Percentiles rank a stretch among this genome's conserved stretches.
These are phyloP conservation scores for Macrolepiota albuminosa DNA, from an alignment of 768 basidiomycete species.

Conservation along the genomic window DNA sequence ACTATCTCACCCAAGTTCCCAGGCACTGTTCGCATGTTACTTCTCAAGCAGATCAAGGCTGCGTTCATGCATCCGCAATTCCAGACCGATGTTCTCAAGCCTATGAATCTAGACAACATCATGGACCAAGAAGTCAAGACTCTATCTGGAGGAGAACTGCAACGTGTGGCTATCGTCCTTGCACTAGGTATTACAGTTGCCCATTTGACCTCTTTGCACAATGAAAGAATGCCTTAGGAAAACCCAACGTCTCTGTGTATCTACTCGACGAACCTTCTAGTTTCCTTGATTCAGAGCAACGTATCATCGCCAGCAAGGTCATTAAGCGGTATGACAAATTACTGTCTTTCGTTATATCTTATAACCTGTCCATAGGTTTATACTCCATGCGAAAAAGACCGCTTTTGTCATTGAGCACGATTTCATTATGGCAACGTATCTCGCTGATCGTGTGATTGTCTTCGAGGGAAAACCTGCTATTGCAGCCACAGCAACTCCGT, in stretches of 20 bases:
- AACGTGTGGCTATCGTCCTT: constrained; percentile 94
- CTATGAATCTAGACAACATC: constrained; percentile 91
- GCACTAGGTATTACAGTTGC: constrained; percentile 59
- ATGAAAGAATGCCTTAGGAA: constrained; percentile 34
- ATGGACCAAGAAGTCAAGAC: constrained; percentile 99
- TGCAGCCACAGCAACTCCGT: constrained; percentile 88
- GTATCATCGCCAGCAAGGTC: constrained; percentile 96
- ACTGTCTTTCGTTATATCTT: background rate
- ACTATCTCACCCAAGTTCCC: constrained; percentile 98
- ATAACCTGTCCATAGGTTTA: constrained; percentile 50
- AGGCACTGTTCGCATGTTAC: constrained; percentile 91
- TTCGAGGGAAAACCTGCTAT: constrained; percentile 87
- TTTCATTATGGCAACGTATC: constrained; percentile 99
- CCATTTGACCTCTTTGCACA: background rate
- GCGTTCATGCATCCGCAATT: constrained; percentile 99
- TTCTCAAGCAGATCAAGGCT: constrained; percentile 90
- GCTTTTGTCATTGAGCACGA: constrained; percentile 99
- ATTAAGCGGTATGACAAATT: constrained; percentile 74
- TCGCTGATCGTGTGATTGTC: constrained; percentile 95
- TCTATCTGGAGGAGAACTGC: constrained; percentile 95
- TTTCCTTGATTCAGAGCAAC: constrained; percentile 98
- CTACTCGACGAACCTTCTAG: constrained; percentile 90
- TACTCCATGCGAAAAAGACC: constrained; percentile 95
- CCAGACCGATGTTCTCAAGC: constrained; percentile 96
- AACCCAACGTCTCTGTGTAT: constrained; percentile 82